These are phyloP conservation scores for Boletus tomentosulus DNA, from an alignment of 768 basidiomycete species.

Conservation along the genomic window DNA sequence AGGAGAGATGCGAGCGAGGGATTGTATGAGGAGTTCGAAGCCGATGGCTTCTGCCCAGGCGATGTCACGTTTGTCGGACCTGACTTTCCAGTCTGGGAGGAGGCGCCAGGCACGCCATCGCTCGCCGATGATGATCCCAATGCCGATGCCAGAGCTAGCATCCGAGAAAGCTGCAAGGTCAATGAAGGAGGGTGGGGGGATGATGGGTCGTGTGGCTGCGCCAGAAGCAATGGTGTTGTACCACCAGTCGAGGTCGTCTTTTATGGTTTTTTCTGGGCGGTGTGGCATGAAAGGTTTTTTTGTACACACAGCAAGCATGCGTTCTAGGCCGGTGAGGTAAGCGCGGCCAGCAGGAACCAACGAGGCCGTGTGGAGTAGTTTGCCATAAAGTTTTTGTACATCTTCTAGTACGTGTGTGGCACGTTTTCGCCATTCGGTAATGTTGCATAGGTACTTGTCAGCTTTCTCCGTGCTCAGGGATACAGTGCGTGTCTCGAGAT, in stretches of 20 bases:
- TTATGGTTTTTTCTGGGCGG: not conserved
- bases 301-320: constrained; percentile 29
- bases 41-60: constrained; percentile 20
- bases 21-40: not conserved
- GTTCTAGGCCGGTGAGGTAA: constrained; percentile 40
- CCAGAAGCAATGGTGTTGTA: too few relatives aligned
- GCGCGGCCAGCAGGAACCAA: constrained; percentile 33
- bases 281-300: constrained; percentile 33
- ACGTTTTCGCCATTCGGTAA: not conserved
- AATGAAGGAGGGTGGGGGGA: too few relatives aligned
- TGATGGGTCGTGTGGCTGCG: too few relatives aligned
- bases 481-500: not conserved
- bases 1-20: not conserved
- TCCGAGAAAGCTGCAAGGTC: constrained; percentile 10
- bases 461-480: not conserved
- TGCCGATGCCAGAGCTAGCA: constrained; percentile 3
- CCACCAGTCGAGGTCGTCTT: not conserved
- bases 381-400: constrained; percentile 2
- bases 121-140: not conserved
- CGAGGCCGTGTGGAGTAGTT: constrained; percentile 10
- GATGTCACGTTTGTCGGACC: constrained; percentile 7
- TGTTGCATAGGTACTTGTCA: not conserved
- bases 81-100: constrained; percentile 9
- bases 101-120: constrained; percentile 1
- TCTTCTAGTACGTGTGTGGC: not conserved